Base-by-base conservation (phyloP, 495 filamentous ascomycete species). In the Tuber brumale region DNA sequence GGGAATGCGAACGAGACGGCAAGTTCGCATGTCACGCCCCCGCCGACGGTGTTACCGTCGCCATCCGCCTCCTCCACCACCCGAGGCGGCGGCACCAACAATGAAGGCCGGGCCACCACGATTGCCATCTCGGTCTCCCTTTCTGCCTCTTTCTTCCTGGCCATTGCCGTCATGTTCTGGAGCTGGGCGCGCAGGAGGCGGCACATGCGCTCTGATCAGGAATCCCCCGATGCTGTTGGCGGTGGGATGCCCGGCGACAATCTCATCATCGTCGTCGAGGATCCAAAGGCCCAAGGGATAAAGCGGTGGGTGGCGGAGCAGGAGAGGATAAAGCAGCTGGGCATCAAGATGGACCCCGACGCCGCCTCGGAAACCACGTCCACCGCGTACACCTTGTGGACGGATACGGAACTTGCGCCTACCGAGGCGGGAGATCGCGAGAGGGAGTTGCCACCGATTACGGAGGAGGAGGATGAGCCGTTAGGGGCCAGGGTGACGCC, bases 231-330 rank as follows among this genome's bases (percentile, higher is more conserved):
- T 16, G 12, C n/a, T 12, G 2, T 8, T 57, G 18, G 44, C 3
- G 48, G 48, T 23, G 57, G 57, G n/a, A 12, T 31, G 23, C 57
- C 57, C 57, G 57, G 57, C 57, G 57, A 66, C 14, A 14, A 31
- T 4, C 37, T 39, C 14, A 76, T 79, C 73, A 42, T 42, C 8
- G 66, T 46, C 8, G 71, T 46, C 5, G 71, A 42, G 42, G 78
- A 79, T 18, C 70, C 72, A 5, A 75, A 45, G 70, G 70, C 27
- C 42, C 70, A 80, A 37, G 75, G 70, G 19, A 78, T 80, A 43
- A 79, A 76, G 27, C 51, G 73, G 23, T 80, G 78, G 78, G 79
- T 80, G 61, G 51, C 74, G 70, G 78, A 80, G 41, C 78, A 80
- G 45, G 72, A 80, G 48, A 79, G 45, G 61, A 70, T 66, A 69